Percentiles rank a stretch among this genome's conserved stretches.
phyloP scores from a whole-genome alignment of 2,329 filamentous ascomycete species.

The Fusarium paranaense region DNA sequence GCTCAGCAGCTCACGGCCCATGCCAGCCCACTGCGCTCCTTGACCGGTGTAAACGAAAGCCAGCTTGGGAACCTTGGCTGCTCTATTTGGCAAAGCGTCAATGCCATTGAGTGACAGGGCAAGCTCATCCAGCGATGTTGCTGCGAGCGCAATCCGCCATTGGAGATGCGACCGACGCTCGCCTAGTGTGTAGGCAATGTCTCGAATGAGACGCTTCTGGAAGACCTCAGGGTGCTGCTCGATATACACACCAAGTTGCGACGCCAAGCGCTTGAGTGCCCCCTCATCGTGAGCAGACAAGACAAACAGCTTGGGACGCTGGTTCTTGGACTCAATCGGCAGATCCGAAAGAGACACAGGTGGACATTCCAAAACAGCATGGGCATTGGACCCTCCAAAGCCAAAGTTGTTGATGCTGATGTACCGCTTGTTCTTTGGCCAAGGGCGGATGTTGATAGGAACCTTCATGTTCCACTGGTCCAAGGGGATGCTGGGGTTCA shows the following conservation, averaged over 20 bases:
- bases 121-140: background rate
- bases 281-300: slow-evolving; percentile 16
- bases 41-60: slow-evolving; percentile 28
- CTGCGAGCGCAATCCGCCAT: slow-evolving; percentile 4
- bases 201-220: background rate
- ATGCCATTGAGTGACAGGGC: background rate
- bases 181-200: slow-evolving; percentile 16
- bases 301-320: background rate
- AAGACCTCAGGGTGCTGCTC: background rate
- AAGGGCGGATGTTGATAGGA: background rate
- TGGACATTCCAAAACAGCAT: slow-evolving; percentile 5
- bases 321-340: background rate
- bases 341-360: background rate
- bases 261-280: background rate
- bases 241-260: background rate
- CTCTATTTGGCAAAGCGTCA: background rate
- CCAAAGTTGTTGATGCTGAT: slow-evolving; percentile 19
- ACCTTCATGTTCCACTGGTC: slow-evolving; percentile 16
- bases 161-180: background rate
- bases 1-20: slow-evolving; percentile 16
- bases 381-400: slow-evolving; percentile 15
- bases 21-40: slow-evolving; percentile 25
- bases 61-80: background rate
- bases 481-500: slow-evolving; percentile 6
- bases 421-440: background rate